Evolutionary conservation across 805 yeast species (phyloP).

Genomic region (Ogataea ramenticola): DNA sequence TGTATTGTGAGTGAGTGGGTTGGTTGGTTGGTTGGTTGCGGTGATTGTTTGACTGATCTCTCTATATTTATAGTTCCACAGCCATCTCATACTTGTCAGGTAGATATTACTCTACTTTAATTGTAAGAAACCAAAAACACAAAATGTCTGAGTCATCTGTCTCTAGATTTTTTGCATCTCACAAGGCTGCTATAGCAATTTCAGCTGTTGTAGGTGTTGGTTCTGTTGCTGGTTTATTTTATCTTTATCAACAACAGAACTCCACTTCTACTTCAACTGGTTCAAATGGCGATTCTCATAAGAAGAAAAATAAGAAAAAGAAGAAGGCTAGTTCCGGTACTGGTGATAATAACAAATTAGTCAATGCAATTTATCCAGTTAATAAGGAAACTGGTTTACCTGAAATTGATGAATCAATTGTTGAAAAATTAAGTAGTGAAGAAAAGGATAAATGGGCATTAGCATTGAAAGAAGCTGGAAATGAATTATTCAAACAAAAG

Average conservation of each 20-base stretch:
- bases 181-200: constrained; percentile 41
- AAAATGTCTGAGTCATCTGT: constrained; percentile 1
- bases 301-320: constrained; percentile 31
- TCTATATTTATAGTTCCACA: too few species aligned
- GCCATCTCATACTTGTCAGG: too few species aligned
- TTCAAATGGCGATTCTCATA: constrained; percentile 12
- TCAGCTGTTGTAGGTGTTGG: constrained; percentile 45
- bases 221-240: constrained; percentile 40
- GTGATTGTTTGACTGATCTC: too few species aligned
- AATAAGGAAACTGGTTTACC: constrained; percentile 49
- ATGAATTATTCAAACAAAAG: constrained; percentile 64
- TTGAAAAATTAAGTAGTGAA: constrained; percentile 37
- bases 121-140: not conserved
- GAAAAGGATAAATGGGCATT: constrained; percentile 61
- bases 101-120: too few species aligned
- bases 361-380: constrained; percentile 44
- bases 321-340: too few species aligned
- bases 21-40: too few species aligned
- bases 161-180: constrained; percentile 37
- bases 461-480: constrained; percentile 85
- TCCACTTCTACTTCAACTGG: constrained; percentile 7
- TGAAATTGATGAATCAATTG: constrained; percentile 37
- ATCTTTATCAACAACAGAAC: constrained; percentile 29
- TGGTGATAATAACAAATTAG: too few species aligned
- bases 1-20: too few species aligned